A percentile compares a stretch with the other conserved stretches of the same genome.
Evolutionary conservation across 768 basidiomycete species (phyloP).

Genomic region (Tricholoma furcatifolium): DNA sequence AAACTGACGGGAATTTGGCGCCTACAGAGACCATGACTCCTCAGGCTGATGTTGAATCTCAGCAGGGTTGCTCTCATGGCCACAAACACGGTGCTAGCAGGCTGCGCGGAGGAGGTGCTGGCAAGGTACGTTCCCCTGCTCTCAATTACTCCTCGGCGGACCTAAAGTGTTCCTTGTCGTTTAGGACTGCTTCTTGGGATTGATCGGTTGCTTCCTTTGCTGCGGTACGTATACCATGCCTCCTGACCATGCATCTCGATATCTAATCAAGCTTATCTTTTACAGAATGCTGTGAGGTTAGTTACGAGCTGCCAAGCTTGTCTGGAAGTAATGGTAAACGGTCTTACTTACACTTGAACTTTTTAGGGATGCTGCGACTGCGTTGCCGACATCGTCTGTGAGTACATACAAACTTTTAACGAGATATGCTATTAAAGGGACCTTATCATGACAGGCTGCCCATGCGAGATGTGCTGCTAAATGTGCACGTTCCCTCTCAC

Average conservation of each 20-base stretch:
- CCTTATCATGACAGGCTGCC: conserved; percentile 53
- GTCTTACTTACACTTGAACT: too few species aligned
- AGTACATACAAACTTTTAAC: conserved; percentile 22
- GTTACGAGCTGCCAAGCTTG: conserved; percentile 8
- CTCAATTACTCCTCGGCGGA: not conserved
- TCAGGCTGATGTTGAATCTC: conserved; percentile 1
- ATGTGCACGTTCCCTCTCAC: not conserved
- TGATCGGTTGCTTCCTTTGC: conserved; percentile 68
- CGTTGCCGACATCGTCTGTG: conserved; percentile 68
- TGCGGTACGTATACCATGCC: conserved; percentile 47
- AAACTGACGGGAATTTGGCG: not conserved
- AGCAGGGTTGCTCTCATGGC: conserved; percentile 14
- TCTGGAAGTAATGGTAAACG: too few species aligned
- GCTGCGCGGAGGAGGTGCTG: conserved; percentile 71
- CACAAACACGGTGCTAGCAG: conserved; percentile 48
- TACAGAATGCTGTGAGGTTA: conserved; percentile 71
- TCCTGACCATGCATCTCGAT: not conserved
- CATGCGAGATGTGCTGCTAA: conserved; percentile 77
- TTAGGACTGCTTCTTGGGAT: conserved; percentile 67
- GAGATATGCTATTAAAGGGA: not conserved
- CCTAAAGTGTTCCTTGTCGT: not conserved
- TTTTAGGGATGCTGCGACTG: conserved; percentile 70
- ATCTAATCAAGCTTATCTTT: not conserved
- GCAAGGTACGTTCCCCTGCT: conserved; percentile 40
- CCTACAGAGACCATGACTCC: not conserved